These are phyloP conservation scores for Trametes hirsuta DNA, from an alignment of 1,284 basidiomycete genomes.

Conservation along the genomic window DNA sequence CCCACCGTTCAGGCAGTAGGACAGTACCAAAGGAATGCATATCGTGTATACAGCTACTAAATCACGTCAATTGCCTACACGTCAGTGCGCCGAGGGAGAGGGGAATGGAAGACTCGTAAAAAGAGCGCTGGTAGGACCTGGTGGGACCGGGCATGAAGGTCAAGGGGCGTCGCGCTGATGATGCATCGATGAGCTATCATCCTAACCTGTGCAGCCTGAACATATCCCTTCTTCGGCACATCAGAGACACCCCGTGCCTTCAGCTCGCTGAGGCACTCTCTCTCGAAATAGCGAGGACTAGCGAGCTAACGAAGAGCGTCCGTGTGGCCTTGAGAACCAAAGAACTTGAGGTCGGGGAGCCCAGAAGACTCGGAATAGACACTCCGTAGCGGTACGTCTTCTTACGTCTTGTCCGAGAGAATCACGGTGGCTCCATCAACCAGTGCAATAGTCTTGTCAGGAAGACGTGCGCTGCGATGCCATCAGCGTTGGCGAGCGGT, in stretches of 20 bases:
- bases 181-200: conserved; percentile 8
- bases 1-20: not conserved
- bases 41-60: no score
- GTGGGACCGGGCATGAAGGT: no score
- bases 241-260: conserved; percentile 6
- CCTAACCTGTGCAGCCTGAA: not conserved
- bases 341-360: not conserved
- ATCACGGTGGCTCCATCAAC: not conserved
- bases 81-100: no score
- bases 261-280: not conserved
- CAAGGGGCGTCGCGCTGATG: conserved; percentile 1
- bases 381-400: not conserved
- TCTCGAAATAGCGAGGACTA: not conserved
- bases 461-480: not conserved
- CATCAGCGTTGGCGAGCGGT: not conserved
- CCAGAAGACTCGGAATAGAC: not conserved
- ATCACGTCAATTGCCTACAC: no score
- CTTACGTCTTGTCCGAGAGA: not conserved
- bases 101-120: no score
- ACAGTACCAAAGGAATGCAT: no score
- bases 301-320: no score
- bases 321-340: not conserved
- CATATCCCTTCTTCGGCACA: not conserved
- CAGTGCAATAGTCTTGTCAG: not conserved
- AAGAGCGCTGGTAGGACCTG: no score